phyloP scores from a whole-genome alignment of 768 basidiomycete genomes.

The Fomitopsis pulvina region DNA sequence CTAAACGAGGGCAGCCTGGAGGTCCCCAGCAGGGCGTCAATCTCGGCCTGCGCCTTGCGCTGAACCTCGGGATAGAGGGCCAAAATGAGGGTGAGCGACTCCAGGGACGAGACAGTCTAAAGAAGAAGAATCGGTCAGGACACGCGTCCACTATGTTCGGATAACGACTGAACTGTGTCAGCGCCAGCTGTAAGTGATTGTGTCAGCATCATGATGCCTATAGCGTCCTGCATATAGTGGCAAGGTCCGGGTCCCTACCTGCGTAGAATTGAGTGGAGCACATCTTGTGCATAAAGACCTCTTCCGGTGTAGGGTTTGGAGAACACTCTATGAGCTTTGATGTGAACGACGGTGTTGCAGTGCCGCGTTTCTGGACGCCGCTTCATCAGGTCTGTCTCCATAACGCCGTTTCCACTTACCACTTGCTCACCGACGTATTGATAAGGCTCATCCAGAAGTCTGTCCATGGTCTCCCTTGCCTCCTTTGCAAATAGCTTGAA shows the following conservation, averaged over 20 bases:
- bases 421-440: conserved; percentile 17
- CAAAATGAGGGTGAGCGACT: conserved; percentile 23
- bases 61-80: conserved; percentile 25
- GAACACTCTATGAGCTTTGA: conserved; percentile 19
- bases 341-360: conserved; percentile 12
- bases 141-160: conserved; percentile 38
- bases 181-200: conserved; percentile 4
- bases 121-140: conserved; percentile 14
- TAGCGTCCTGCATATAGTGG: too few relatives aligned
- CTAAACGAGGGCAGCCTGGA: conserved; percentile 14
- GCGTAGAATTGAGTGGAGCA: conserved; percentile 9
- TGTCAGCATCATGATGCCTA: not conserved
- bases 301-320: not conserved
- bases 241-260: conserved; percentile 4
- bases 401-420: conserved; percentile 6
- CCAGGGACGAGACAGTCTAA: conserved; percentile 20
- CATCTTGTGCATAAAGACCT: not conserved
- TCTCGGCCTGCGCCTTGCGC: conserved; percentile 19
- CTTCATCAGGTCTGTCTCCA: too few relatives aligned
- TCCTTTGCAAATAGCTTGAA: conserved; percentile 17
- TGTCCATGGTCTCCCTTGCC: conserved; percentile 9
- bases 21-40: conserved; percentile 20
- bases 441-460: conserved; percentile 12
- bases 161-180: conserved; percentile 5
- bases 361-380: conserved; percentile 5